phyloP scores from a whole-genome alignment of 257 asterid genomes.

The Dorcoceras hygrometricum region DNA sequence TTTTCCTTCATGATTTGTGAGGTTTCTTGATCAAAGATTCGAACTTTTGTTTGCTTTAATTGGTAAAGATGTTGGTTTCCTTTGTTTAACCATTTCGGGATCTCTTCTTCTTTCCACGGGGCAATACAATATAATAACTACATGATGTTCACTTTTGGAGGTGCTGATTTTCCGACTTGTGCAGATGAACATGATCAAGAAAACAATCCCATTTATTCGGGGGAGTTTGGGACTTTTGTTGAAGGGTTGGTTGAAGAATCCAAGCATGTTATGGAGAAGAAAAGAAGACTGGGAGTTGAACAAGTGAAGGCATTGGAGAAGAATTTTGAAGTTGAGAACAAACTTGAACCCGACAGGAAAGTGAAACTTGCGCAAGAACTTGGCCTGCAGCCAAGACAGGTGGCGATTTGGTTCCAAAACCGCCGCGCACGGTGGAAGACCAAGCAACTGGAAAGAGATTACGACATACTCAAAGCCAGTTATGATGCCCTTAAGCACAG shows the following conservation, averaged over 20 bases:
- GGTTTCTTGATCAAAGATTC: not conserved
- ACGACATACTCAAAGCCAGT: conserved; percentile 61
- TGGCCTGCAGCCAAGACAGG: conserved; percentile 93
- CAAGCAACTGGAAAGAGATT: conserved; percentile 82
- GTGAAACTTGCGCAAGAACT: conserved; percentile 79
- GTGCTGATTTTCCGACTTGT: conserved; percentile 2
- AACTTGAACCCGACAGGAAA: conserved; percentile 88
- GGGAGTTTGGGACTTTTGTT: conserved; percentile 70
- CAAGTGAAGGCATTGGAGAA: conserved; percentile 92
- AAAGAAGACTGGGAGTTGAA: conserved; percentile 61
- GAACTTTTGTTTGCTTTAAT: conserved; percentile 28
- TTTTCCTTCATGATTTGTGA: conserved; percentile 17
- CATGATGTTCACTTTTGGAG: not conserved
- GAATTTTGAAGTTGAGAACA: conserved; percentile 85
- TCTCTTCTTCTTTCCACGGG: not conserved
- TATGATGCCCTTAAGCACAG: conserved; percentile 63
- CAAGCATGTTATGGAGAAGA: conserved; percentile 59
- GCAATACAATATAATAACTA: not conserved
- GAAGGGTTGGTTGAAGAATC: conserved; percentile 72
- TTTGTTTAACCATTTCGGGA: conserved; percentile 19
- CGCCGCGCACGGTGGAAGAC: conserved; percentile 95
- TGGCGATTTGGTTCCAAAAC: conserved; percentile 93
- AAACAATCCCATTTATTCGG: conserved; percentile 42
- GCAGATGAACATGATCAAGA: conserved; percentile 49
- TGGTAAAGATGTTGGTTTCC: conserved; percentile 25